phyloP scores from a whole-genome alignment of 2,329 filamentous ascomycete genomes.

The Sporothrix sp. region DNA sequence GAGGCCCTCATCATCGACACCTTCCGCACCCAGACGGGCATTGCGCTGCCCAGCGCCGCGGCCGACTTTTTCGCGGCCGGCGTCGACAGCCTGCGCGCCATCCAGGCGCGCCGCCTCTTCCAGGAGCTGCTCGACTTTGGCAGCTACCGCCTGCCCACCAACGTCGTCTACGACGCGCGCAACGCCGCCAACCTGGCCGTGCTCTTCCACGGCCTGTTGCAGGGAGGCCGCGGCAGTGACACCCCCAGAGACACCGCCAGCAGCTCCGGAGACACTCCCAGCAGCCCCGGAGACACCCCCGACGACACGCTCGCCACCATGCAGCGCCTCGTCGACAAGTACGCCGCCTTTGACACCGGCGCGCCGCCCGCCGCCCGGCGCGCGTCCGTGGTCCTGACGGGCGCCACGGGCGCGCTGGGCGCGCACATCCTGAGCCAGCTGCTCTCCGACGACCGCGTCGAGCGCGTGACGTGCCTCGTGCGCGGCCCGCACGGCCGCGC shows the following conservation, averaged over 20 bases:
- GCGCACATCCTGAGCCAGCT: slow-evolving; percentile 30
- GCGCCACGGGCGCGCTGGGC: slow-evolving; percentile 35
- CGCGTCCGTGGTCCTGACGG: slow-evolving; percentile 26
- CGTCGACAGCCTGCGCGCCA: slow-evolving; percentile 37
- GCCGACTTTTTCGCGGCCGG: slow-evolving; percentile 36
- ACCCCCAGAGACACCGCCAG: too few relatives aligned
- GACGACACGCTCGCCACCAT: slow-evolving; percentile 24
- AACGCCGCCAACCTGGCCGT: slow-evolving; percentile 28
- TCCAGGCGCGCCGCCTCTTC: slow-evolving; percentile 34
- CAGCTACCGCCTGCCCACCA: slow-evolving; percentile 24
- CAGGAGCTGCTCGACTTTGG: slow-evolving; percentile 30
- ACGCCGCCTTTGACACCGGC: slow-evolving; percentile 27
- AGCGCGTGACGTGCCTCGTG: slow-evolving; percentile 26
- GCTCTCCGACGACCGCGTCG: slow-evolving; percentile 27
- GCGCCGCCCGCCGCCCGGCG: background rate
- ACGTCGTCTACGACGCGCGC: slow-evolving; percentile 34
- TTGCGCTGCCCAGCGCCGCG: slow-evolving; percentile 23
- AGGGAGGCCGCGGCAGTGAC: too few relatives aligned
- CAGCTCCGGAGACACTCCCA: too few relatives aligned
- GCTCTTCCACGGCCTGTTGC: slow-evolving; percentile 20
- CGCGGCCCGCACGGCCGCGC: slow-evolving; percentile 10
- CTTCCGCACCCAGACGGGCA: slow-evolving; percentile 23
- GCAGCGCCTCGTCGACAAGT: slow-evolving; percentile 35
- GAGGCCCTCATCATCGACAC: slow-evolving; percentile 26
- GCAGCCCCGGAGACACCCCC: too few relatives aligned